Evolutionary conservation across 768 basidiomycete species (phyloP).

Genomic region (Suillus discolor): DNA sequence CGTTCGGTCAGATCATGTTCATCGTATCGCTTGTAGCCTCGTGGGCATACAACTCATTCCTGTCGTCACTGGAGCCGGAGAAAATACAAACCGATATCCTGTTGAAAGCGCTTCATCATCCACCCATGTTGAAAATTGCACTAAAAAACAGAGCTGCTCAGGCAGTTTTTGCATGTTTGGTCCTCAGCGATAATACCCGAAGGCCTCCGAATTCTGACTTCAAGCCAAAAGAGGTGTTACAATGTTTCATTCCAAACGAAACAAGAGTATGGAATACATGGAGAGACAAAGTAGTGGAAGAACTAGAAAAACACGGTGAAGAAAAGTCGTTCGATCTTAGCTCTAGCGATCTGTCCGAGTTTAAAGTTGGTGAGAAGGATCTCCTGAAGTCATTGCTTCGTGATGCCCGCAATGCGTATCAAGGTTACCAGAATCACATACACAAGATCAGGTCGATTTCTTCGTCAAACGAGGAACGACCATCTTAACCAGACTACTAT

Average conservation of each 20-base stretch:
- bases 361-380: background rate
- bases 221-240: conserved; percentile 12
- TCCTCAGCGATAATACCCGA: conserved; percentile 16
- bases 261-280: conserved; percentile 31
- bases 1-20: conserved; percentile 41
- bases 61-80: conserved; percentile 40
- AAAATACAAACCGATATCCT: conserved; percentile 28
- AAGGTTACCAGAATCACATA: background rate
- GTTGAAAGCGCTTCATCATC: conserved; percentile 16
- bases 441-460: background rate
- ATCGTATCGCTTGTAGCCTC: conserved; percentile 33
- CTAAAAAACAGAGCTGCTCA: conserved; percentile 12
- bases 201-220: conserved; percentile 5
- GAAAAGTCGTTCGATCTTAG: background rate
- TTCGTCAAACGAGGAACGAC: background rate
- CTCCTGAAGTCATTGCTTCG: background rate
- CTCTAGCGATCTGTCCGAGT: background rate
- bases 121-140: conserved; percentile 21
- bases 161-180: conserved; percentile 28
- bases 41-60: conserved; percentile 38
- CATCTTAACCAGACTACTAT: background rate
- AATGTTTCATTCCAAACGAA: conserved; percentile 27
- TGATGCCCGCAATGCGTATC: conserved; percentile 3
- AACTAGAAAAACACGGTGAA: conserved; percentile 17
- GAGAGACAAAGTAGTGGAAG: conserved; percentile 25